Evolutionary conservation across 306 rosid genomes (phyloP).

Genomic region (Senna siamea): DNA sequence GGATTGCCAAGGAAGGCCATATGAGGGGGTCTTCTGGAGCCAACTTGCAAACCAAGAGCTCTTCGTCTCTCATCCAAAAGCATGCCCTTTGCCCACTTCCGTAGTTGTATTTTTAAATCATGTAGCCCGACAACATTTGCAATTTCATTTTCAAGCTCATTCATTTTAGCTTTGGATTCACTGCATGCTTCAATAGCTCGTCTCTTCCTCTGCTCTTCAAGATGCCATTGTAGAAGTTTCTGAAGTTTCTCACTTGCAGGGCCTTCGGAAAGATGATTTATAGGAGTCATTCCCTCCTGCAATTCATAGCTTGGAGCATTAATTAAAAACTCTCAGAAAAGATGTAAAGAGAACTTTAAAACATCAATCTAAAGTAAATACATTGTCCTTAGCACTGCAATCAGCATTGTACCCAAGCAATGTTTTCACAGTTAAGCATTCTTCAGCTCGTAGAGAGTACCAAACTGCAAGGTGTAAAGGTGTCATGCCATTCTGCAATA

Average conservation of each 20-base stretch:
- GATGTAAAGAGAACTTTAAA: not conserved
- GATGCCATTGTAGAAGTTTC: slow-evolving; percentile 62
- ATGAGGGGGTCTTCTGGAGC: slow-evolving; percentile 90
- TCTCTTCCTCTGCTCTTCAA: slow-evolving; percentile 79
- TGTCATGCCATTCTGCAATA: slow-evolving; percentile 93
- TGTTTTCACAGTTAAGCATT: slow-evolving; percentile 67
- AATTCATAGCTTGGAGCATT: slow-evolving; percentile 43
- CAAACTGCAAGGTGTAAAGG: slow-evolving; percentile 98
- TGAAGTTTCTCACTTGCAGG: slow-evolving; percentile 71
- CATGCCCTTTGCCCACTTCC: slow-evolving; percentile 98
- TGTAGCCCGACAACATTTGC: slow-evolving; percentile 85
- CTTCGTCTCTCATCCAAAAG: slow-evolving; percentile 98
- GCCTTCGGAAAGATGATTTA: slow-evolving; percentile 82
- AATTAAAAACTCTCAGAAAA: slow-evolving; percentile 30
- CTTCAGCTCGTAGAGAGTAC: slow-evolving; percentile 81
- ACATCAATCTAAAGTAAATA: slow-evolving; percentile 35
- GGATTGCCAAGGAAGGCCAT: slow-evolving; percentile 99
- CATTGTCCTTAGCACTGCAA: slow-evolving; percentile 69
- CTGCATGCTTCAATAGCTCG: slow-evolving; percentile 87
- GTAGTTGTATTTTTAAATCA: slow-evolving; percentile 80
- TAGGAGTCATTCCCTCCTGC: slow-evolving; percentile 95
- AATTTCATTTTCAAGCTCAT: slow-evolving; percentile 77
- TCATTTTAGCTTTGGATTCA: slow-evolving; percentile 91
- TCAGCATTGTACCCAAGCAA: slow-evolving; percentile 66
- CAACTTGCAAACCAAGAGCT: slow-evolving; percentile 89